Base-by-base conservation (phyloP, 2,329 filamentous ascomycete genomes). In the Nakataea oryzae region DNA sequence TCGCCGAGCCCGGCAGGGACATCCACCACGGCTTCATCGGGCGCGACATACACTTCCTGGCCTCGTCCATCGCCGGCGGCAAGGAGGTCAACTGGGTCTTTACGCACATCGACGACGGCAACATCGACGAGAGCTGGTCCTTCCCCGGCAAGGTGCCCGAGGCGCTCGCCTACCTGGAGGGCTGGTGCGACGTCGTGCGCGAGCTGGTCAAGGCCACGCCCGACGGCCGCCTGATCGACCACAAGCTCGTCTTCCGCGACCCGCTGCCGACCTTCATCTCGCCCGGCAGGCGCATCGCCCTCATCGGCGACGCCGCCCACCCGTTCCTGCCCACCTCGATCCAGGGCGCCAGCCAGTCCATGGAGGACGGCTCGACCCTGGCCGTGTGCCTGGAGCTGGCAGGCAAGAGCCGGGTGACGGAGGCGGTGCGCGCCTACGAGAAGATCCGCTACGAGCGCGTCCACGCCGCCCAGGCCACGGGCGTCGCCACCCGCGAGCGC, bases 1-100 rank as follows among this genome's bases (percentile, higher is more conserved):
- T 82, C 3, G 76, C 79, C 3, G 70, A 62, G 9, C 64, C 81
- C 54, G 79, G 80, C 21, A 80, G 83, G 65, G 76, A 77, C 41
- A n/a, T 50, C 41, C 80, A 83, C 67, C 75, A 78, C 32, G 77
- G 77, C 17, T 83, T 79, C 77, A 73, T 82, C 56, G 79, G 79
- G 4, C 77, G 76, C 12, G 79, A 83, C 64, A 75, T 81, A 34
- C 79, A 81, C 67, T 79, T 79, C 68, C 76, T 82, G 34, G 78
- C 76, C 8, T 81, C 78, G n/a, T 78, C 76, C 1, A 76, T 81
- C 63, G 82, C 81, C 67, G 74, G 75, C 55, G 80, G 79, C 11
- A 74, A 76, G 58, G 79, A 82, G 63, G 78, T 83, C 62, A 79
- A 75, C 63, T 83, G 79, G 81, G 80, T 82, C 7, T 79, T 80